Conservation (phyloP, 495 filamentous ascomycete genomes). For the Parathielavia appendiculata region DNA sequence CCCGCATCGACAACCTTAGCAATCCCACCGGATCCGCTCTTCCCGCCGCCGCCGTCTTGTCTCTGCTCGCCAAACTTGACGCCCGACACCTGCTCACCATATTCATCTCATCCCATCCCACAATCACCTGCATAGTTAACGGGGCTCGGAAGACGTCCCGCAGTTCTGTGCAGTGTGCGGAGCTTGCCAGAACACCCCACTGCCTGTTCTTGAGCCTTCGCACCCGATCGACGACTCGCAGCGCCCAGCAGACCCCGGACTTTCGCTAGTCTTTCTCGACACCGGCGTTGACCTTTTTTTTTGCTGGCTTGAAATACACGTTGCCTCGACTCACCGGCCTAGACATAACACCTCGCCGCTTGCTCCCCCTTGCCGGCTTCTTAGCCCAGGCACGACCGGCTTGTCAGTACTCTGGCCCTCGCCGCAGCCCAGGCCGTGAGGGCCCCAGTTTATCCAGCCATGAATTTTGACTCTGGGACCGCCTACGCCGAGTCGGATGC, state of each 20-base stretch:
- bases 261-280: neutral
- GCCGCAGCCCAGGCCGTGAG: conserved; percentile 26
- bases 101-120: neutral
- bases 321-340: neutral
- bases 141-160: too few relatives aligned
- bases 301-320: conserved; percentile 10
- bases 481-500: conserved; percentile 82
- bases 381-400: neutral
- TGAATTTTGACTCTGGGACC: conserved; percentile 56
- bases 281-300: neutral
- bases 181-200: neutral
- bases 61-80: neutral
- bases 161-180: too few relatives aligned
- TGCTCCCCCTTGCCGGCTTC: neutral
- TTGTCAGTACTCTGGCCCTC: conserved; percentile 17
- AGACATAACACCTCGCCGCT: conserved; percentile 3
- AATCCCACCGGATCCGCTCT: conserved; percentile 2
- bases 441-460: conserved; percentile 31
- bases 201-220: neutral
- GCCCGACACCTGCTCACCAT: conserved; percentile 2
- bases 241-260: conserved; percentile 1
- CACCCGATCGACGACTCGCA: conserved; percentile 6
- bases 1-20: conserved; percentile 20
- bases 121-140: neutral
- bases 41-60: neutral